Base-by-base conservation (phyloP, 1,139 yeast genomes). In the Candida tropicalis region DNA sequence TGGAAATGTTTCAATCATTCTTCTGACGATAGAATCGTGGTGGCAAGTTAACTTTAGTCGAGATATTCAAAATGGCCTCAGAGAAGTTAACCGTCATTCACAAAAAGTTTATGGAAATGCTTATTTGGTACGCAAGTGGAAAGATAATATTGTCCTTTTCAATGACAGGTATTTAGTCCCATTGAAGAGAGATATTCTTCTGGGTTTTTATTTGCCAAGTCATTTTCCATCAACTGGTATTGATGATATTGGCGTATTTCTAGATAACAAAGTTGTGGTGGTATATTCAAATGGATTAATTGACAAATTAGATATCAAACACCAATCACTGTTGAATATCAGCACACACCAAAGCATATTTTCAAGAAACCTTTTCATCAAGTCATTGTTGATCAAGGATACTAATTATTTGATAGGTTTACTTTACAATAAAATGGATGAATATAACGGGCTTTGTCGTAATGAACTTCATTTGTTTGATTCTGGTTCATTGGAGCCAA, bases 391-490 rank as follows among this genome's bases (percentile, higher is more conserved):
- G 5, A 28, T 48, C 3, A 26, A 35, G 7, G 20, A 26, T 6
- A 16, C 39, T 7, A 32, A 43, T 6, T 36, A 41, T 37, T 8
- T 44, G 11, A 28, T 46, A 13, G 42, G 41, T 9, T 33, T 46
- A 9, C 37, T 36, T 15, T 33, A 33, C 12, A 44, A 44, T 22
- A 38, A 26, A 4, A 16, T 33, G n/a, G 18, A 15, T 4, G 39
- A 37, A 1, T 11, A 23, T 8, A 24, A 10, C 2, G 26, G 29
- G 10, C 26, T 45, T 3, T 2, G 6, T 20, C 6, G 9, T 20
- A 18, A 16, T 20, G 40, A 41, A 13, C 31, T 49, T 8, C 20
- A 34, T n/a, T 28, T 49, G 10, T 15, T 49, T 16, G 38, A 43
- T 13, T 27, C 40, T 13, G 1, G 3, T 6, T 15, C 31, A 2